Base-by-base conservation (phyloP, 2,329 filamentous ascomycete genomes). In the Trichoderma asperellum region DNA sequence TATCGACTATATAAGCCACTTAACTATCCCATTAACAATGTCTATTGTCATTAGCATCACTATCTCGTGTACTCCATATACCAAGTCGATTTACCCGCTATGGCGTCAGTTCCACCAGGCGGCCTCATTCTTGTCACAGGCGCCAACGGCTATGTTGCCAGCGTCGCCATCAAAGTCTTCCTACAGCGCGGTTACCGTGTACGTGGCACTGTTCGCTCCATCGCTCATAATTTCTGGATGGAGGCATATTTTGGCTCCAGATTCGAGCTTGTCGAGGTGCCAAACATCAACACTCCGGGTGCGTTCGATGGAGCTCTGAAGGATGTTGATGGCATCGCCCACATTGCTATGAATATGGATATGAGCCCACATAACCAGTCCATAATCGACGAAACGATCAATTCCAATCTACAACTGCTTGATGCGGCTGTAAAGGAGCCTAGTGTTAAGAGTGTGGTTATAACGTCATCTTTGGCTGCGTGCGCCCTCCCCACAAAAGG, bases 261-360 rank as follows among this genome's bases (percentile, higher is more conserved):
- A 6, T 43, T 43, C n/a, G 24, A 60, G 27, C 35, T 43, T 43
- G 4, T 60, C 18, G 37, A 21, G 18, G 27, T 49, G 27, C 27
- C 16, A 2, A 35, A 61, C 27, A 24, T 49, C 1, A 61, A 61
- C 4, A 21, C 58, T 12, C 37, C 8, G 2, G 18, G 4, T 6
- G 58, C 40, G 4, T 61, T 61, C 10, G 18, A 49, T 11, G 21
- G 4, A 6, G 58, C 18, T 2, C 18, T 49, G n/a, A 18, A 21
- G 10, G 27, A 24, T 4, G 37, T 47, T 10, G 37, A 47, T n/a
- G 57, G 57, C 16, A 27, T 61, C 27, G 58, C 37, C 18, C 58
- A 47, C 27, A 61, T 43, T 37, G 57, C 57, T 8, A 60, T 60
- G 37, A 24, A 60, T 21, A 47, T 60, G 57, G 37, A 32, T n/a